Evolutionary conservation across 2,329 filamentous ascomycete species (phyloP), one percentile per base, ranked within the genome.

Genomic region (Aspergillus calidoustus): DNA sequence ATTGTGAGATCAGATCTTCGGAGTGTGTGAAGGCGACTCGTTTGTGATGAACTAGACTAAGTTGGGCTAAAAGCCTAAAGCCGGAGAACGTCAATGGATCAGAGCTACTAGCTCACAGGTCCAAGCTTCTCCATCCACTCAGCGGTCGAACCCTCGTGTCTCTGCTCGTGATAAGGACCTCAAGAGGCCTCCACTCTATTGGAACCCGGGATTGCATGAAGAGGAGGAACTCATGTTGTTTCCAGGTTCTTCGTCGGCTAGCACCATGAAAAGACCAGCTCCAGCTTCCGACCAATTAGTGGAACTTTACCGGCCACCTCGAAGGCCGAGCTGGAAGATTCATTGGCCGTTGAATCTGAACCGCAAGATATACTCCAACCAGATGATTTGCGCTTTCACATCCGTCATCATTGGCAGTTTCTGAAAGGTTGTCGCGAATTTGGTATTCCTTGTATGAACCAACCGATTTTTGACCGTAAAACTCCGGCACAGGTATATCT

Each of bases 121-220:
- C 50, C 19, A n/a, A 52, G 50, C 50, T 52, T 41, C 50, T 41
- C 17, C 34, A 30, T 52, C 28, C 49, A 52, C 28, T 52, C 49
- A 48, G 9, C 22, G 31, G 8, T 41, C 34, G 17, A 28, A 22
- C 30, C 13, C 15, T 17, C 22, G 22, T 7, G 23, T 28, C 25
- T 7, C 19, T 50, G 38, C 3, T 41, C 38, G 43, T 54, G 52
- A 38, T 22, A 5, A 46, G 34, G 19, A 5, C 34, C 52, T 43
- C 17, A 7, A 8, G 28, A 6, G 38, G 47, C 25, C 23, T 50
- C 13, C 25, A 51, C 23, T 51, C 8, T 25, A 51, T 17, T 41
- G 11, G 9, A 19, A 19, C 19, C 19, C 19, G 19, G 19, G 19
- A 19, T 19, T 19, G 19, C 19, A 28, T 28, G 25, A 28, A 4